These are phyloP conservation scores for Carex cristatella DNA, from an alignment of 176 grass and related monocot species.

Conservation along the genomic window DNA sequence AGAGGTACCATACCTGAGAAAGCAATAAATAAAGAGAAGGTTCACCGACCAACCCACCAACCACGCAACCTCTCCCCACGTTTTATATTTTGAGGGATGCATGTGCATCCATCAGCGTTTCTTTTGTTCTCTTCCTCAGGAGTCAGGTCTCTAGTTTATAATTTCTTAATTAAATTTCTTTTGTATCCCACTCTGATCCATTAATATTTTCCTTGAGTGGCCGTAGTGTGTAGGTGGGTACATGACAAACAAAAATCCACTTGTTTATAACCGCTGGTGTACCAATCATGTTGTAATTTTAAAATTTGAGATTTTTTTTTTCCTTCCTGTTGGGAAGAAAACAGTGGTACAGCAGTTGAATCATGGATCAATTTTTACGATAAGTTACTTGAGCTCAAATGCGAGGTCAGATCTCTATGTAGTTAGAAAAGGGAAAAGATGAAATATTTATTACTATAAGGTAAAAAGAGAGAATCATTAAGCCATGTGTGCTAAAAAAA, in stretches of 20 bases:
- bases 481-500: neutral
- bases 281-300: too few species aligned
- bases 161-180: neutral
- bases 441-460: neutral
- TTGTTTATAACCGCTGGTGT: too few species aligned
- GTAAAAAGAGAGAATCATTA: neutral
- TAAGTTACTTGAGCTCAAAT: too few species aligned
- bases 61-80: slow-evolving; percentile 10
- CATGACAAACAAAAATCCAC: neutral
- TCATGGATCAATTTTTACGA: too few species aligned
- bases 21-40: slow-evolving; percentile 16
- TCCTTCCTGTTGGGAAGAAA: too few species aligned
- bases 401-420: neutral
- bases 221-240: neutral
- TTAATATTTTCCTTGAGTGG: neutral
- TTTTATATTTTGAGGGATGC: slow-evolving; percentile 6
- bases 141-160: neutral
- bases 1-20: slow-evolving; percentile 11
- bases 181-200: neutral
- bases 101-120: neutral
- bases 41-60: slow-evolving; percentile 7
- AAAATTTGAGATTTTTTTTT: too few species aligned
- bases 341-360: too few species aligned
- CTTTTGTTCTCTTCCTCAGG: neutral
- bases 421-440: neutral